Percentiles rank a stretch among this genome's conserved stretches.
Evolutionary conservation across 352 stramenopile species (phyloP).

Genomic region (Phytophthora hibernalis): DNA sequence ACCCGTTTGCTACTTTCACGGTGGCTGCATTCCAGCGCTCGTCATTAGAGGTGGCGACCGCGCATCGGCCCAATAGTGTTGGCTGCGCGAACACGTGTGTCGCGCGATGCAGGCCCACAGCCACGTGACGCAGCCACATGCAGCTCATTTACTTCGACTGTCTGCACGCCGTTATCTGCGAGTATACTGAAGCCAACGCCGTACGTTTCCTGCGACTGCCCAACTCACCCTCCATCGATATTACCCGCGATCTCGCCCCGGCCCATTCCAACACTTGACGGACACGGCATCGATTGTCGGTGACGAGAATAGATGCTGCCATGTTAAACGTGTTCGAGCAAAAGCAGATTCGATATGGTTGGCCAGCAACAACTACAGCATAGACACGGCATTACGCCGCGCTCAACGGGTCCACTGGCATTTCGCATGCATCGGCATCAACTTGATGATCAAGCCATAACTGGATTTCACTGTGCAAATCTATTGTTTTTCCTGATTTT

Average conservation of each 20-base stretch:
- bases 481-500: slow-evolving; percentile 4
- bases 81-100: not conserved
- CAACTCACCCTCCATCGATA: too few species aligned
- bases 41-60: not conserved
- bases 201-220: not conserved
- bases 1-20: too few species aligned
- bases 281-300: not conserved
- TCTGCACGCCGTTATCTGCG: not conserved
- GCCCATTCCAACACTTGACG: not conserved
- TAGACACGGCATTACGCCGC: too few species aligned
- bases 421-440: not conserved
- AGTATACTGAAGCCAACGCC: slow-evolving; percentile 1
- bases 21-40: not conserved
- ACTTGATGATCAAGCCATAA: too few species aligned
- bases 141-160: too few species aligned
- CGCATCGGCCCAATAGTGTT: not conserved
- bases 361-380: not conserved
- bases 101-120: not conserved
- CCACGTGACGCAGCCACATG: not conserved
- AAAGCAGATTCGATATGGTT: not conserved
- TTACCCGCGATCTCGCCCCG: too few species aligned
- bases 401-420: not conserved
- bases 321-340: too few species aligned
- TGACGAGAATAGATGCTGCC: too few species aligned
- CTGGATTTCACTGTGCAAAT: slow-evolving; percentile 6